Evolutionary conservation across 768 basidiomycete genomes (phyloP).

Genomic region (Russula dissimulans): DNA sequence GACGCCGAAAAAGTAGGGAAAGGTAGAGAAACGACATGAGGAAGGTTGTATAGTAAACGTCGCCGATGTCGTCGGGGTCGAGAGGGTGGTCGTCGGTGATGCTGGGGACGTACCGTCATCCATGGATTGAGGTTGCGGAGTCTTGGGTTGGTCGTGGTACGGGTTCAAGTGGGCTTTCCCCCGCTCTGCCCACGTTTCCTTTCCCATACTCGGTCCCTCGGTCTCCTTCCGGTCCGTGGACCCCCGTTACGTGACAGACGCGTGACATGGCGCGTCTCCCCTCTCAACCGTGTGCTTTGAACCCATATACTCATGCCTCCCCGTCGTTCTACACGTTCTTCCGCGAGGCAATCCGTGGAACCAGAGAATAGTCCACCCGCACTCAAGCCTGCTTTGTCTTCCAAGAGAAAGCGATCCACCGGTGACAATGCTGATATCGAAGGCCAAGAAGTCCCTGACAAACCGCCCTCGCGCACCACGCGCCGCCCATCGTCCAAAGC

Average conservation of each 20-base stretch:
- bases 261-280: conserved; percentile 17
- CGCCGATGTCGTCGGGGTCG: conserved; percentile 41
- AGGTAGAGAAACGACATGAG: conserved; percentile 17
- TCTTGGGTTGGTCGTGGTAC: conserved; percentile 21
- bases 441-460: conserved; percentile 2
- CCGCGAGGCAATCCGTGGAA: conserved; percentile 8
- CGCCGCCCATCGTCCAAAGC: conserved; percentile 10
- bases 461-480: conserved; percentile 10
- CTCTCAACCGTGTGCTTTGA: neutral
- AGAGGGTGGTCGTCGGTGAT: conserved; percentile 53
- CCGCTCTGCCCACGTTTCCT: neutral
- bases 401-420: conserved; percentile 16
- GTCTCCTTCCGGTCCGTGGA: neutral
- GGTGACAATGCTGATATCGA: neutral
- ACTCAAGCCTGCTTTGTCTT: neutral
- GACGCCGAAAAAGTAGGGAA: conserved; percentile 18
- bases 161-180: conserved; percentile 8
- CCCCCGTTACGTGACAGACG: conserved; percentile 9
- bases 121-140: conserved; percentile 30
- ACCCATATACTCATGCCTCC: conserved; percentile 15
- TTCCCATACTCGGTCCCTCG: neutral
- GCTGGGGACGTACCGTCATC: conserved; percentile 78
- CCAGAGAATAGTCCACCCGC: neutral
- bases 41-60: conserved; percentile 24
- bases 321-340: conserved; percentile 19